These are phyloP conservation scores for Alisma plantagoaquatica DNA, from an alignment of 106 monocot genomes.

Conservation along the genomic window DNA sequence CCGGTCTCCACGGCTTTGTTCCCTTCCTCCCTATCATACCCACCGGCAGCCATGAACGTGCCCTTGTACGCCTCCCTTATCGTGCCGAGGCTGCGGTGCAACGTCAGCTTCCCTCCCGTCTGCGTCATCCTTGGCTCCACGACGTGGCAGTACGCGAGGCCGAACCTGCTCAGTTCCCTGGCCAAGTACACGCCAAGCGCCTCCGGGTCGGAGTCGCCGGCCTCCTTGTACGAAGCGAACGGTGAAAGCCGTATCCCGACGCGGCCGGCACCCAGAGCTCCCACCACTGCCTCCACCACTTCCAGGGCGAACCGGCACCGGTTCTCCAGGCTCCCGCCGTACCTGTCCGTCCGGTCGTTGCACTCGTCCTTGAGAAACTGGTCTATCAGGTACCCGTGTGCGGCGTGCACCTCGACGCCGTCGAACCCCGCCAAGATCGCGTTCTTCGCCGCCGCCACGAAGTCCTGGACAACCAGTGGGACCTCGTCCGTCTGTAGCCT, in stretches of 20 bases:
- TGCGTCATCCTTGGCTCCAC: too few relatives aligned
- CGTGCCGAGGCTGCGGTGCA: too few relatives aligned
- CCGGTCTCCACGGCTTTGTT: conserved; percentile 4
- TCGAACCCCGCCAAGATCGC: too few relatives aligned
- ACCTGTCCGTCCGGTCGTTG: not conserved
- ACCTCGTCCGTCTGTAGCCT: not conserved
- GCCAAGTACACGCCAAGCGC: not conserved
- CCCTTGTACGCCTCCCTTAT: not conserved
- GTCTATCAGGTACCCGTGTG: conserved; percentile 6
- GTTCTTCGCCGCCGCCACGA: not conserved
- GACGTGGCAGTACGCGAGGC: too few relatives aligned
- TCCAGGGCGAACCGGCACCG: too few relatives aligned
- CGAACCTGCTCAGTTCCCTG: too few relatives aligned
- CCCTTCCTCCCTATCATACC: too few relatives aligned
- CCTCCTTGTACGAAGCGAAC: not conserved
- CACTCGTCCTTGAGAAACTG: too few relatives aligned
- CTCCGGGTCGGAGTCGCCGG: not conserved
- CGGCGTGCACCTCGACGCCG: too few relatives aligned
- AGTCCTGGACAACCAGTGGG: not conserved
- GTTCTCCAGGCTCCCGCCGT: not conserved
- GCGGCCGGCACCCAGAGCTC: not conserved
- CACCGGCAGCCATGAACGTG: conserved; percentile 3
- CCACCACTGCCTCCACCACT: not conserved
- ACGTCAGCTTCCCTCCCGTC: too few relatives aligned
- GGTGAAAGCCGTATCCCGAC: not conserved